Base-by-base conservation (phyloP, 129 eudicot species). In the sunflower (Helianthus annuus) region DNA sequence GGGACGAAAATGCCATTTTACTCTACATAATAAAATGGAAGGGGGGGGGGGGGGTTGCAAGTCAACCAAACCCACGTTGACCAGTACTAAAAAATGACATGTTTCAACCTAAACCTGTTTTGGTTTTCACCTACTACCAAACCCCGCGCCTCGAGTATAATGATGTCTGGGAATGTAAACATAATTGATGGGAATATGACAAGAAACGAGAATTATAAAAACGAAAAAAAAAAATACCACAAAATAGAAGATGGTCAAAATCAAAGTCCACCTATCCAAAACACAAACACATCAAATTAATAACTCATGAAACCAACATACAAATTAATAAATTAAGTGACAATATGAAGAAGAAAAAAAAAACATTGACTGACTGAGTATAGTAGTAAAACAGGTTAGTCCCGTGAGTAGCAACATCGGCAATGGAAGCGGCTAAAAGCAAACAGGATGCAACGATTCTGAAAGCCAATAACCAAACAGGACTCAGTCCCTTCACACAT, bases 231-330 rank as follows among this genome's bases (percentile, higher is more conserved):
- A 10, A 48, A 40, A 64, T 90, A 94, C 97, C 99, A 83, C 85
- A 76, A 94, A 94, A 79, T 90, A 94, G 74, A 94, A 52, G 61
- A 89, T 83, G 6, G 91, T 85, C 79, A 94, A 84, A 22, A 81
- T 74, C 67, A 88, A 86, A 59, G 97, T 94, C 97, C 96, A 94
- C 87, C 99, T 94, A 85, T 58, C 45, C 76, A 79, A 58, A 80
- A 80, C 71, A 84, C 79, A 55, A 19, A 19, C 22, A 19, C 22
- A 74, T 13, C 12, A 40, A 19, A 65, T 0, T 27, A 71, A 53
- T 16, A 64, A 29, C 45, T 10, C 7, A 59, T 9, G 22, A 27
- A 17, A 72, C 39, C 19, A 17, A 4, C 38, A 19, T 19, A 19
- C 22, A 19, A 19, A 19, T 19, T 19, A 19, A 19, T 19, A 19